Conservation (phyloP, 805 yeast species). For the Suhomyces pyralidae region DNA sequence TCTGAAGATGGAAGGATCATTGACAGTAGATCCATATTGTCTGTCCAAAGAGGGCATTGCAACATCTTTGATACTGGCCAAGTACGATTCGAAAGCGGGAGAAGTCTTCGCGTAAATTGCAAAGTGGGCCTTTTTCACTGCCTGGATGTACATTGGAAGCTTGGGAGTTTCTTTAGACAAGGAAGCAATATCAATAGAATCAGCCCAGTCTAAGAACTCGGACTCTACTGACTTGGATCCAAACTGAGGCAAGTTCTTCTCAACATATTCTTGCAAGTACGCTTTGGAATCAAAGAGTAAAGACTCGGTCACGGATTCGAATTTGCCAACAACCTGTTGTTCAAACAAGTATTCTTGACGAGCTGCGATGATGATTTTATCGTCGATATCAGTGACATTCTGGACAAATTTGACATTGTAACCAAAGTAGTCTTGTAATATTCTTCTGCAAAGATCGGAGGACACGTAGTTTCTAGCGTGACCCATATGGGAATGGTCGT, state of each 20-base stretch:
- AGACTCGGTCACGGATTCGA: constrained; percentile 27
- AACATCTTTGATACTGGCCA: constrained; percentile 64
- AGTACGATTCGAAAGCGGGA: constrained; percentile 34
- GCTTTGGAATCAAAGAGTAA: constrained; percentile 37
- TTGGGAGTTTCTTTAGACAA: constrained; percentile 68
- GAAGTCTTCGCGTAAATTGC: constrained; percentile 36
- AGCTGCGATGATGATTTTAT: constrained; percentile 91
- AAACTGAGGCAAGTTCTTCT: constrained; percentile 52
- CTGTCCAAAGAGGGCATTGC: constrained; percentile 70
- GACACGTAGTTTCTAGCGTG: constrained; percentile 97
- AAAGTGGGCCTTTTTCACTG: constrained; percentile 50
- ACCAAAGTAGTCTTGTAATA: constrained; percentile 87
- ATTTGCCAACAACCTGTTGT: constrained; percentile 40
- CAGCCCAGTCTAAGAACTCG: constrained; percentile 53
- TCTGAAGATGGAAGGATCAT: constrained; percentile 80
- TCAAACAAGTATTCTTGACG: constrained; percentile 83
- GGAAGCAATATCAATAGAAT: constrained; percentile 45
- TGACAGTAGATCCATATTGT: constrained; percentile 69
- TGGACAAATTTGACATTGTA: constrained; percentile 86
- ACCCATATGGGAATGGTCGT: constrained; percentile 96
- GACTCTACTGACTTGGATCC: constrained; percentile 15
- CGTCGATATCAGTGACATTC: constrained; percentile 98
- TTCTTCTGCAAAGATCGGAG: constrained; percentile 87
- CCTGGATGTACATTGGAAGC: constrained; percentile 76
- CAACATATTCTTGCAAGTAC: constrained; percentile 50